Evolutionary conservation across 768 basidiomycete species (phyloP).

Genomic region (Tulasnella sp.): DNA sequence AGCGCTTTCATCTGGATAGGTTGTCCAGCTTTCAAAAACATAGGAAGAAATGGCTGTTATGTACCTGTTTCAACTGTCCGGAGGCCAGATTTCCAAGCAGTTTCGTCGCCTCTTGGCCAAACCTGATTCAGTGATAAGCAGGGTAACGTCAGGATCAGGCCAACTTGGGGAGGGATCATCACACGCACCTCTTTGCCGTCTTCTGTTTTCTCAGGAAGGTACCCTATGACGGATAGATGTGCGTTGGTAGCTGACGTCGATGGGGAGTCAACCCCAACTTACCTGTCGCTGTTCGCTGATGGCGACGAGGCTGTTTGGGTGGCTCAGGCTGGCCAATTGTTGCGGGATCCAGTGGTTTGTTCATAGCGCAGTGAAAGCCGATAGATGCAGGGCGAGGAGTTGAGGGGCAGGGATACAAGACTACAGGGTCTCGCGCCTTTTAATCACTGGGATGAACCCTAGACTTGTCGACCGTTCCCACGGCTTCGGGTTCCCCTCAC

Average conservation of each 20-base stretch:
- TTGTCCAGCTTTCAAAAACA: not conserved
- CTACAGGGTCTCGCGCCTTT: not conserved
- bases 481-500: not conserved
- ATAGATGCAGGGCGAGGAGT: not conserved
- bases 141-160: too few relatives aligned
- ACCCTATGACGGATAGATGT: conserved; percentile 52
- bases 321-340: conserved; percentile 65
- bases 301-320: conserved; percentile 49
- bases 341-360: conserved; percentile 56
- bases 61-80: conserved; percentile 35
- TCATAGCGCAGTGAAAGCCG: not conserved
- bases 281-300: conserved; percentile 62
- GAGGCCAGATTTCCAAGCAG: conserved; percentile 38
- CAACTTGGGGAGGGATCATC: too few relatives aligned
- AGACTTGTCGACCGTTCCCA: not conserved
- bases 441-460: not conserved
- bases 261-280: not conserved
- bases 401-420: not conserved
- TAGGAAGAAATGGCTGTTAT: too few relatives aligned
- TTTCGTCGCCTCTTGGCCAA: conserved; percentile 80
- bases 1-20: conserved; percentile 54
- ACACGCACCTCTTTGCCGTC: conserved; percentile 59
- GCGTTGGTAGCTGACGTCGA: not conserved
- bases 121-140: conserved; percentile 43
- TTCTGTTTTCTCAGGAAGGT: conserved; percentile 75